Conservation (phyloP, 768 basidiomycete genomes). For the Kwoniella dejecticola region DNA sequence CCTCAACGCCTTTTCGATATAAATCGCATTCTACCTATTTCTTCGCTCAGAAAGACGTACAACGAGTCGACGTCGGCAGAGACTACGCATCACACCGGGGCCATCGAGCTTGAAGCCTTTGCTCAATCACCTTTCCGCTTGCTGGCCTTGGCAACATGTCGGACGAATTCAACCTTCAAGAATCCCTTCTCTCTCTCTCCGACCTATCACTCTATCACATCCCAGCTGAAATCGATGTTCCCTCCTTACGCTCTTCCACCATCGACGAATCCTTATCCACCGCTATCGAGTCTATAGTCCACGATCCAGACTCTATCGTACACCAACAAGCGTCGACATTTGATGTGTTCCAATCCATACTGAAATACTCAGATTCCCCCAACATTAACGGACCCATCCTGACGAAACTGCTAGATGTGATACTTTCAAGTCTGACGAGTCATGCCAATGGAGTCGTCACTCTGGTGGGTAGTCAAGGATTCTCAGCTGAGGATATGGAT, state of each 20-base stretch:
- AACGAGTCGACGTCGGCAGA: too few species aligned
- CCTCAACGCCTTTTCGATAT: neutral
- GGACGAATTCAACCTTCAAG: slow-evolving; percentile 71
- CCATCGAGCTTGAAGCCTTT: too few species aligned
- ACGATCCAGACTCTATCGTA: slow-evolving; percentile 70
- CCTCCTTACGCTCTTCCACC: slow-evolving; percentile 58
- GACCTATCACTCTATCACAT: slow-evolving; percentile 69
- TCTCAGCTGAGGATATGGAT: slow-evolving; percentile 44
- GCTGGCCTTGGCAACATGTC: slow-evolving; percentile 27
- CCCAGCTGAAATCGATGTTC: slow-evolving; percentile 67
- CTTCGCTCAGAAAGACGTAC: too few species aligned
- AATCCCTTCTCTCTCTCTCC: slow-evolving; percentile 69
- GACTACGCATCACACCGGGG: too few species aligned
- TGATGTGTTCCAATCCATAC: slow-evolving; percentile 76
- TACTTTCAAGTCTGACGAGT: slow-evolving; percentile 63
- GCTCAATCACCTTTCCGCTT: too few species aligned
- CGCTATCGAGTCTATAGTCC: slow-evolving; percentile 78
- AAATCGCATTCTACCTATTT: neutral
- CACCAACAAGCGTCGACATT: slow-evolving; percentile 65
- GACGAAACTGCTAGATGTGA: slow-evolving; percentile 83
- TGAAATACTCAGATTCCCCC: slow-evolving; percentile 62
- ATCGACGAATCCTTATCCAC: slow-evolving; percentile 60
- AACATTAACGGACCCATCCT: slow-evolving; percentile 61
- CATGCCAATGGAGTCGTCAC: slow-evolving; percentile 36
- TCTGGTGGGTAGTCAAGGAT: slow-evolving; percentile 31